Evolutionary conservation across 768 basidiomycete genomes (phyloP).

Genomic region (Phylloporus sp.): DNA sequence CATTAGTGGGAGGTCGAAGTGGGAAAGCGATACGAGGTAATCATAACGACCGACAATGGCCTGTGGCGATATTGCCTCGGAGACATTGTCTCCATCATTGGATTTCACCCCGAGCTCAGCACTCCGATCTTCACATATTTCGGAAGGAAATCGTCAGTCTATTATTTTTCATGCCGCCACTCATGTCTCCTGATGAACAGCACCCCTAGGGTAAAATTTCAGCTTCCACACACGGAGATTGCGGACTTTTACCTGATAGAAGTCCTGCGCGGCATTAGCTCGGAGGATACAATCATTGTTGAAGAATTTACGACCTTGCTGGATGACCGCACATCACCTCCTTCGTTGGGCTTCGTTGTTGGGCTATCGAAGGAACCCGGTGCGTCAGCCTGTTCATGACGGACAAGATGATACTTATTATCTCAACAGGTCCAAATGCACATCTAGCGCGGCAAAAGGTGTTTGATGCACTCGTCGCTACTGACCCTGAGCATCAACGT

Average conservation of each 20-base stretch:
- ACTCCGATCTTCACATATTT: conserved; percentile 9
- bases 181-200: neutral
- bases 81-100: conserved; percentile 15
- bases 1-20: conserved; percentile 18
- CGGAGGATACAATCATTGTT: conserved; percentile 2
- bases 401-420: neutral
- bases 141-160: too few species aligned
- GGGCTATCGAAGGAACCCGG: conserved; percentile 12
- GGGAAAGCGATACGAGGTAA: conserved; percentile 15
- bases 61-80: conserved; percentile 23
- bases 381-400: neutral
- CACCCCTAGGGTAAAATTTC: conserved; percentile 7
- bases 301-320: conserved; percentile 14
- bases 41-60: conserved; percentile 20
- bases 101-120: conserved; percentile 3
- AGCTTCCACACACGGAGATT: conserved; percentile 1
- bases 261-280: neutral
- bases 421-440: conserved; percentile 4
- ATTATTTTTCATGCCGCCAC: too few species aligned
- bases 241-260: too few species aligned
- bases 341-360: conserved; percentile 14
- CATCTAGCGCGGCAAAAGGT: neutral
- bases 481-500: neutral
- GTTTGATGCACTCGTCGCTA: conserved; percentile 7
- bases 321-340: conserved; percentile 8